phyloP scores from a whole-genome alignment of 345 rosid genomes.

The Ailanthus altissimus region DNA sequence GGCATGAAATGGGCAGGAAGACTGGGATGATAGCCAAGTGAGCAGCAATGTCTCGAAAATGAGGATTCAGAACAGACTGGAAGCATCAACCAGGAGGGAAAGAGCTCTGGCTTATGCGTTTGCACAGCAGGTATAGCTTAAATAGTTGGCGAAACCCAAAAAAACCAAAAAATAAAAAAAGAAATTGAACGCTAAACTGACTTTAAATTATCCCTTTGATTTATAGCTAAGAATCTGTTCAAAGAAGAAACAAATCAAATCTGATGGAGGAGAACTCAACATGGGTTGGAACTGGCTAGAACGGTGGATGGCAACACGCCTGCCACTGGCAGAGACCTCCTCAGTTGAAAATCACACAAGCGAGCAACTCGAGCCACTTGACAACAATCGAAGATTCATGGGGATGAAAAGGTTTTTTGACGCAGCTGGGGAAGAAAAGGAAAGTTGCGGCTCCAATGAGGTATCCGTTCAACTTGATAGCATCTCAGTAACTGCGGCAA shows the following conservation, averaged over 20 bases:
- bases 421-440: conserved; percentile 62
- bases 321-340: conserved; percentile 53
- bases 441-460: conserved; percentile 89
- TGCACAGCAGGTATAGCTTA: conserved; percentile 74
- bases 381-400: conserved; percentile 28
- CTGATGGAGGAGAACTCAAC: conserved; percentile 44
- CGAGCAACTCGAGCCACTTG: conserved; percentile 33
- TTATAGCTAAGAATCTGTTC: conserved; percentile 68
- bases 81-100: conserved; percentile 76
- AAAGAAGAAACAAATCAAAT: conserved; percentile 51
- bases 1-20: conserved; percentile 52
- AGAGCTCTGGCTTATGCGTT: conserved; percentile 91
- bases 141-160: not conserved
- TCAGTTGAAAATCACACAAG: conserved; percentile 27
- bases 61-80: conserved; percentile 68
- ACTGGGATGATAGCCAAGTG: conserved; percentile 92
- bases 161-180: not conserved
- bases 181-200: not conserved
- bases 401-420: conserved; percentile 36
- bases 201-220: conserved; percentile 2
- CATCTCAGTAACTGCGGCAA: conserved; percentile 30
- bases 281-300: conserved; percentile 88
- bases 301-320: conserved; percentile 88
- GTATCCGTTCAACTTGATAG: conserved; percentile 54
- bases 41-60: conserved; percentile 65